Evolutionary conservation across 1,139 yeast species (phyloP).

Genomic region (Sugiyamaella sp.): DNA sequence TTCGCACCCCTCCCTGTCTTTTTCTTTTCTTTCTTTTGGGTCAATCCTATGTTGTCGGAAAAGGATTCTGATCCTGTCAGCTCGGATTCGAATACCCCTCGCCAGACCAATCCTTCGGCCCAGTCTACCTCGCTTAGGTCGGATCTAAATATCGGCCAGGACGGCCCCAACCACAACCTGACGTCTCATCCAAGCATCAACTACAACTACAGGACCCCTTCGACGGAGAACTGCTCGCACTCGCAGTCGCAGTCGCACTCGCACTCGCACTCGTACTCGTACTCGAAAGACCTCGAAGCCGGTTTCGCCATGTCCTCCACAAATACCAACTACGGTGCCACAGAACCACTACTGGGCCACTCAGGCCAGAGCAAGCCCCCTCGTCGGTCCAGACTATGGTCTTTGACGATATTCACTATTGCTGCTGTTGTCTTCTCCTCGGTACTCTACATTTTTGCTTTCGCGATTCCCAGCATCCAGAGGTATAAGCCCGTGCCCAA

Average conservation of each 20-base stretch:
- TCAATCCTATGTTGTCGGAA: background rate
- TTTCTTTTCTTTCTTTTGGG: background rate
- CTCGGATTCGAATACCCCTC: background rate
- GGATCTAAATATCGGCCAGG: background rate
- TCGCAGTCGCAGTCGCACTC: background rate
- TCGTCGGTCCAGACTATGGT: background rate
- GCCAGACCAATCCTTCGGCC: background rate
- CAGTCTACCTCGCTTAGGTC: background rate
- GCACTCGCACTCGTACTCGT: background rate
- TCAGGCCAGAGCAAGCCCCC: background rate
- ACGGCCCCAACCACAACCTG: background rate
- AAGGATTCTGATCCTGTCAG: background rate
- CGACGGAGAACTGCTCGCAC: too few species aligned
- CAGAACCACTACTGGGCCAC: background rate
- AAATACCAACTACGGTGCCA: background rate
- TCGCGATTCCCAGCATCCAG: conserved; percentile 28
- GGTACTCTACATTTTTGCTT: conserved; percentile 27
- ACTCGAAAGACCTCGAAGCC: background rate
- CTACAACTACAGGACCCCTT: background rate
- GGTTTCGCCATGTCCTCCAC: background rate
- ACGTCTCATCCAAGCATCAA: background rate
- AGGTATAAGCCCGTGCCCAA: conserved; percentile 31
- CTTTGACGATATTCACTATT: background rate
- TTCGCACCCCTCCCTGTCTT: too few species aligned
- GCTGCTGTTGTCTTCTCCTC: conserved; percentile 1